Base-by-base conservation (phyloP, 208 protist genomes). In the Leishmania major region DNA sequence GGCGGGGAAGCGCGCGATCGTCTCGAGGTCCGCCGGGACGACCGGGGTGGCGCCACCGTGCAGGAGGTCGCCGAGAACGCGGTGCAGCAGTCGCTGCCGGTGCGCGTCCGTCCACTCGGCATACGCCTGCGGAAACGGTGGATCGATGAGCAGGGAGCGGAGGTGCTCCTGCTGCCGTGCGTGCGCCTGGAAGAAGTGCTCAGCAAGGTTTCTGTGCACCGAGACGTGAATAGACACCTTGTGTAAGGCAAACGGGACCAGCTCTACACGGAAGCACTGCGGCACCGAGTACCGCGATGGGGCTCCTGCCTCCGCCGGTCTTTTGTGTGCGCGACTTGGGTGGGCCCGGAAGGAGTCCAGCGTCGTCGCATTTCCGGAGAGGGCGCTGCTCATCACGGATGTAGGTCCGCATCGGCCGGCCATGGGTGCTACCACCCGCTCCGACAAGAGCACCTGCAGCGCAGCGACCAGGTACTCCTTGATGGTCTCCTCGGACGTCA, bases 21-120 rank as follows among this genome's bases (percentile, higher is more conserved):
- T 43, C 31, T 77, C 55, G 28, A 66, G 75, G 35, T 77, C 75
- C 2, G 75, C 60, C 19, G 87, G 87, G 40, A 82, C 74, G 17
- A 76, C 71, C 13, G 84, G 80, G 59, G 64, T 78, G 17, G 83
- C 73, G 25, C 83, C 83, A 28, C 78, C 78, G 78, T 86, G 83
- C 55, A 86, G 78, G 13, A 89, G 80, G 31, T 90, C 74, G 57
- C 83, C 74, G n/a, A 93, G 64, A 31, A 90, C 88, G 75, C 73
- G 62, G 71, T 89, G 79, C 28, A 93, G 82, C 51, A 93, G 79
- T 70, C 88, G 87, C 62, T 85, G 83, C 77, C 80, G 80, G 77
- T 91, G 84, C 31, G 90, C 86, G 15, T 89, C 84, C 49, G 84
- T 91, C 74, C 84, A 85, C 25, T 84, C 77, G 43, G 43, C 47